Base-by-base conservation (phyloP, 2,329 filamentous ascomycete genomes). In the Xylaria multiplex region DNA sequence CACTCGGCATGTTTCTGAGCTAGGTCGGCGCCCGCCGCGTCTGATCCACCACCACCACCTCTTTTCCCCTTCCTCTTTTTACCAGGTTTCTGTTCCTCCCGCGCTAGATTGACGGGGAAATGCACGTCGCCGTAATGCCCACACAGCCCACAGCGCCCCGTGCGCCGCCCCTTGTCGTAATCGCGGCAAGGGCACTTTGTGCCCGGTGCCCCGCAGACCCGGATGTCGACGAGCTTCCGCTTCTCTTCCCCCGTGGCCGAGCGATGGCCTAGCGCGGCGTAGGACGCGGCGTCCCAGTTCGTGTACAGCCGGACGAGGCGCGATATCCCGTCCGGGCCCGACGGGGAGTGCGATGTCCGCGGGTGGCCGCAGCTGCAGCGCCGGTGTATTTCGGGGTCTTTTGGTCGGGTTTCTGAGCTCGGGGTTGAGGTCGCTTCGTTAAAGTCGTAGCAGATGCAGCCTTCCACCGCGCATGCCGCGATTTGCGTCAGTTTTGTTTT, bases 321-420 rank as follows among this genome's bases (percentile, higher is more conserved):
- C 4, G 64, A 48, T 22, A 66, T 19, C 0, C 59, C 59, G 6
- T 2, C 7, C 32, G 2, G 30, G 1, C 27, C 8, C 2, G 49
- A 45, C 1, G 22, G 3, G 9, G 42, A 9, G 45, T 66, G 64
- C 1, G 55, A 56, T 7, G 50, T n/a, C 3, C 55, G 60, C 19
- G 35, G n/a, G 6, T 66, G 64, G 11, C 64, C 55, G 43, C 64
- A 66, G 24, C 40, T 4, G 59, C 64, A 66, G 22, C 3, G 59
- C 0, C 2, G 48, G 14, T 27, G 2, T 30, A 19, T 1, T 4
- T 1, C 4, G 6, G 19, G 1, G 53, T 27, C 11, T 48, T 19
- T n/a, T 14, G 24, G 13, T 27, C 14, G 7, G 9, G 24, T 9
- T 35, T 32, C 2, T 14, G 35, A 24, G 24, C 3, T 27, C 19